Evolutionary conservation across 2,329 filamentous ascomycete genomes (phyloP), one percentile per base, ranked within the genome.

Genomic region (Diplodia intermedia): DNA sequence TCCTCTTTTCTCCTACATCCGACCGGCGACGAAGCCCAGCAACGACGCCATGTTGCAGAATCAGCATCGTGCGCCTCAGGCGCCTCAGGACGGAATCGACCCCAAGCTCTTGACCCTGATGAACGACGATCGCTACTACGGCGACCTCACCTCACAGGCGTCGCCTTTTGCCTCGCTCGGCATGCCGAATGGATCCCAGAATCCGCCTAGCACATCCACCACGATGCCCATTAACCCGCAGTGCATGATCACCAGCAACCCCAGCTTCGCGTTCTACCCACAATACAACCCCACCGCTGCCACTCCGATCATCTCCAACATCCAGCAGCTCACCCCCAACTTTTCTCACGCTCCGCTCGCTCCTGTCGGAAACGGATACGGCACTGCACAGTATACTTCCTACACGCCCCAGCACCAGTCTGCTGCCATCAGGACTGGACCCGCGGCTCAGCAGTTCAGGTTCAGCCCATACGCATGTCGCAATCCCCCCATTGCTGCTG

Each of bases 351-450:
- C 18, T 47, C n/a, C 40, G 8, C 40, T 12, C 18, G 15, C 40
- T 18, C 18, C n/a, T 47, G 15, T n/a, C 18, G n/a, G 36, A 3
- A 38, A 38, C 36, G 36, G 36, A 11, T 11, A 38, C 36, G 11
- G 36, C 36, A 38, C 36, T 38, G 36, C 3, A 11, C 7, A 38
- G 8, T 11, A 11, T 38, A 47, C 40, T 9, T 6, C 40, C n/a
- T n/a, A 47, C 18, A 9, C 40, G 18, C 40, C 15, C 18, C 40
- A 47, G 40, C 40, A n/a, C 9, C 40, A n/a, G n/a, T 18, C 40
- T 47, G 80, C 2, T 78, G 89, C 66, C 72, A 76, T 12, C 73
- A 69, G 8, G 72, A 72, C 50, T 69, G 71, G 14, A 78, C 77
- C 68, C 69, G 75, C 6, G 68, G 73, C 0, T 78, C 81, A 68